phyloP scores from a whole-genome alignment of 306 rosid genomes.

The Coriaria nepalensis region DNA sequence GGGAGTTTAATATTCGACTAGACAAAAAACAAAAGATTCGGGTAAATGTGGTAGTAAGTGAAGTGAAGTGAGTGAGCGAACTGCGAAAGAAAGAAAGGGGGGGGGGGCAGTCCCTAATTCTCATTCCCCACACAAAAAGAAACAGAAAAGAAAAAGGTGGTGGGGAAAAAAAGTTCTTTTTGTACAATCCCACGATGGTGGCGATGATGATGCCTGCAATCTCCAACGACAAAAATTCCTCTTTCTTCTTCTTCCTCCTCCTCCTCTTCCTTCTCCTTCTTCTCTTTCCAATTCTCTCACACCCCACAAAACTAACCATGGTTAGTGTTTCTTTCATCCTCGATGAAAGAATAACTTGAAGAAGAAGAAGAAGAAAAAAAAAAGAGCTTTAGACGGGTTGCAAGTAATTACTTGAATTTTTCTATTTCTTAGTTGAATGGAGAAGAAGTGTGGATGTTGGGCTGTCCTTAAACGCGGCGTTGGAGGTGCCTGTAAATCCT shows the following conservation, averaged over 20 bases:
- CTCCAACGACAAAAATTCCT: slow-evolving; percentile 28
- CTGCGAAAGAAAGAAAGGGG: slow-evolving; percentile 1
- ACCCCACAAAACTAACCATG: slow-evolving; percentile 15
- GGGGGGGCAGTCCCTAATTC: slow-evolving; percentile 2
- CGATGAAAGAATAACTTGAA: no score
- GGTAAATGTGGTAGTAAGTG: background rate
- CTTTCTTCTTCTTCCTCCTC: slow-evolving; percentile 11
- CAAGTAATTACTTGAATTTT: no score
- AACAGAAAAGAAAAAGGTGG: slow-evolving; percentile 8
- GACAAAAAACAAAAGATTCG: background rate
- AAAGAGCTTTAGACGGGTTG: no score
- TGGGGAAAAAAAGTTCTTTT: slow-evolving; percentile 10
- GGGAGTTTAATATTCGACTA: no score
- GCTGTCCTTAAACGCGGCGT: slow-evolving; percentile 12
- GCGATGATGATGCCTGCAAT: slow-evolving; percentile 84
- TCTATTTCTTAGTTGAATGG: background rate
- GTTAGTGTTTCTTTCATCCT: slow-evolving; percentile 3
- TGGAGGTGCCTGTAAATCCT: slow-evolving; percentile 13
- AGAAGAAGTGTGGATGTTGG: slow-evolving; percentile 15
- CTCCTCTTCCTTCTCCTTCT: background rate
- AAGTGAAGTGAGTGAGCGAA: background rate
- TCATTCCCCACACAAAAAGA: slow-evolving; percentile 12
- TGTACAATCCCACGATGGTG: slow-evolving; percentile 8
- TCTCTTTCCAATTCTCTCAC: slow-evolving; percentile 1
- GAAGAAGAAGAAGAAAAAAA: no score